A percentile compares a stretch with the other conserved stretches of the same genome.
Evolutionary conservation across 148 eudicot species (phyloP).

Genomic region (Silene uniflora): DNA sequence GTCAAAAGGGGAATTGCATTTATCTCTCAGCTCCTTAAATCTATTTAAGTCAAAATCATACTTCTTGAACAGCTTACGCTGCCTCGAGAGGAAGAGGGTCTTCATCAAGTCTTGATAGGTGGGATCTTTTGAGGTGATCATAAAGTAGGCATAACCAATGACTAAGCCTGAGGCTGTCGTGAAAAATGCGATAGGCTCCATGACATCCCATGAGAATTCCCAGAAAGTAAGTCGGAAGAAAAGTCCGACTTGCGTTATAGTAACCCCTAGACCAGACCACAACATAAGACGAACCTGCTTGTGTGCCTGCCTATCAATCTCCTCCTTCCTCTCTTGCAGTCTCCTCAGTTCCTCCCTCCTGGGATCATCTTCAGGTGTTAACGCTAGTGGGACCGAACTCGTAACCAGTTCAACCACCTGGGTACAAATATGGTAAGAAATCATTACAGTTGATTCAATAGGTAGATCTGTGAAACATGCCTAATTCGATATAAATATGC

Average conservation of each 20-base stretch:
- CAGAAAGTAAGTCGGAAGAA: slow-evolving; percentile 93
- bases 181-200: slow-evolving; percentile 94
- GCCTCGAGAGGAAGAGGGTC: slow-evolving; percentile 77
- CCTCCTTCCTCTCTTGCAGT: slow-evolving; percentile 60
- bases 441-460: not conserved
- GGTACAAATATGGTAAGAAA: not conserved
- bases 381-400: slow-evolving; percentile 81
- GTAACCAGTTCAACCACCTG: slow-evolving; percentile 91
- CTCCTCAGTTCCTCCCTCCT: slow-evolving; percentile 57
- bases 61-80: slow-evolving; percentile 78
- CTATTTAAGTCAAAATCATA: slow-evolving; percentile 54
- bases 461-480: too few relatives aligned
- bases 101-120: slow-evolving; percentile 77
- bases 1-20: slow-evolving; percentile 52
- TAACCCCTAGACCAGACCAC: slow-evolving; percentile 75
- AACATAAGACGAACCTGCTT: slow-evolving; percentile 74
- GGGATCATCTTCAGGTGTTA: slow-evolving; percentile 83
- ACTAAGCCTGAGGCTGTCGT: slow-evolving; percentile 64
- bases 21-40: slow-evolving; percentile 59
- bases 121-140: slow-evolving; percentile 81
- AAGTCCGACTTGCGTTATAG: slow-evolving; percentile 60
- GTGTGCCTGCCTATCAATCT: slow-evolving; percentile 73
- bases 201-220: slow-evolving; percentile 98
- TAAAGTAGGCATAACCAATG: slow-evolving; percentile 75
- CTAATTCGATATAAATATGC: too few relatives aligned